Conservation (phyloP, 768 basidiomycete genomes). For the Russula griseocarnosa region DNA sequence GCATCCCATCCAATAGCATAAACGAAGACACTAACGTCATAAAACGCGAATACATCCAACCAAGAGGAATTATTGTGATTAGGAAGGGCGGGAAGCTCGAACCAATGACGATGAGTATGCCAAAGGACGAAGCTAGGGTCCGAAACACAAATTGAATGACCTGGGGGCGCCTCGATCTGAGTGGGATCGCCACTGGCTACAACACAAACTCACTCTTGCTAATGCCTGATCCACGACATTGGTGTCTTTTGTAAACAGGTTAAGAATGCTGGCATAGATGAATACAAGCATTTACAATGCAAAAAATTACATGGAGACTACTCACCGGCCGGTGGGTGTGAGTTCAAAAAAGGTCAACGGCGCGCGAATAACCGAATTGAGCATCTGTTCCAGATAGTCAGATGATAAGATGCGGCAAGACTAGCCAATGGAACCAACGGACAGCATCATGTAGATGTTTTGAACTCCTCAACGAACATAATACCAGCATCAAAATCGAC, state of each 20-base stretch:
- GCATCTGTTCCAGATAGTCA: slow-evolving; percentile 50
- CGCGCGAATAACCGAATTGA: slow-evolving; percentile 73
- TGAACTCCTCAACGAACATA: slow-evolving; percentile 71
- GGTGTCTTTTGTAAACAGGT: slow-evolving; percentile 86
- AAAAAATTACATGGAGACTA: background rate
- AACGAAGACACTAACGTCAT: slow-evolving; percentile 55
- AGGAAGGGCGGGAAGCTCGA: slow-evolving; percentile 80
- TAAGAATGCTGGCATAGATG: slow-evolving; percentile 58
- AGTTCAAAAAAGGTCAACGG: slow-evolving; percentile 87
- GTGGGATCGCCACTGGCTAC: slow-evolving; percentile 2
- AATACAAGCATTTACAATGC: background rate
- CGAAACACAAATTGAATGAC: slow-evolving; percentile 67
- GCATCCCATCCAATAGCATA: background rate
- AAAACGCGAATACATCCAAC: slow-evolving; percentile 74
- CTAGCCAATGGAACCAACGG: slow-evolving; percentile 40
- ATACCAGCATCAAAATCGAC: slow-evolving; percentile 69
- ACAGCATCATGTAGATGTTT: slow-evolving; percentile 73
- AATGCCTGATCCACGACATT: slow-evolving; percentile 85
- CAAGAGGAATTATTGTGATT: slow-evolving; percentile 67
- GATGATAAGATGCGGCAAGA: background rate
- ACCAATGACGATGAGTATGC: slow-evolving; percentile 70
- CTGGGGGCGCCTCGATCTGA: slow-evolving; percentile 27
- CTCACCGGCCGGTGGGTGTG: slow-evolving; percentile 79
- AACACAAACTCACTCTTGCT: slow-evolving; percentile 44
- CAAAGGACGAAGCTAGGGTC: slow-evolving; percentile 54